Percentiles rank a stretch among this genome's conserved stretches.
Evolutionary conservation across 176 grass and related monocot species (phyloP).

Genomic region (Stipa capillata): DNA sequence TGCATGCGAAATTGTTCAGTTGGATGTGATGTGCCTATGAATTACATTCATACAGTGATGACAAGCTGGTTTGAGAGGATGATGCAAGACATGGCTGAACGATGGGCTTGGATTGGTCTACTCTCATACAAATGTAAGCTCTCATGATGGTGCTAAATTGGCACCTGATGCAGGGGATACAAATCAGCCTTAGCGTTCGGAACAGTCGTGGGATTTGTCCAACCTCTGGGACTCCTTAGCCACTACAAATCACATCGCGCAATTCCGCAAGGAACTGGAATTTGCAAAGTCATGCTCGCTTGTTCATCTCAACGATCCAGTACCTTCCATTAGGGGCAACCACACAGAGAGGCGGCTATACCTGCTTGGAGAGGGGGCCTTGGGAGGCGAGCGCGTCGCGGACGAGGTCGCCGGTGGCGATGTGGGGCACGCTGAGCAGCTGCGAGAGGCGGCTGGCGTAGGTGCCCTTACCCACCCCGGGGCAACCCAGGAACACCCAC

Average conservation of each 20-base stretch:
- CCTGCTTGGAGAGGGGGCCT: constrained; percentile 51
- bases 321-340: not conserved
- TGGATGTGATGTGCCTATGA: not conserved
- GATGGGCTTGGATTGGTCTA: no score
- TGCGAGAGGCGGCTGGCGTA: constrained; percentile 90
- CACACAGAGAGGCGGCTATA: no score
- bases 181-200: not conserved
- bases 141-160: not conserved
- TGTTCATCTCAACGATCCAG: not conserved
- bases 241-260: not conserved
- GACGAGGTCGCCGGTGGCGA: constrained; percentile 96
- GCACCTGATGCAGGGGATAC: not conserved
- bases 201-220: not conserved
- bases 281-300: not conserved
- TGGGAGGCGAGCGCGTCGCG: constrained; percentile 62
- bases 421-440: constrained; percentile 78
- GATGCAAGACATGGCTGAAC: not conserved
- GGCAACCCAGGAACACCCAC: constrained; percentile 94
- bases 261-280: not conserved
- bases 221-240: not conserved
- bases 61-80: not conserved
- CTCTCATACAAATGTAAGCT: not conserved
- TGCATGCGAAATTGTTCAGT: not conserved
- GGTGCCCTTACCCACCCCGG: constrained; percentile 95
- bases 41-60: not conserved